Evolutionary conservation across 352 stramenopile genomes (phyloP), one percentile per base, ranked within the genome.

Genomic region (Globisporangium cylindrosporum): DNA sequence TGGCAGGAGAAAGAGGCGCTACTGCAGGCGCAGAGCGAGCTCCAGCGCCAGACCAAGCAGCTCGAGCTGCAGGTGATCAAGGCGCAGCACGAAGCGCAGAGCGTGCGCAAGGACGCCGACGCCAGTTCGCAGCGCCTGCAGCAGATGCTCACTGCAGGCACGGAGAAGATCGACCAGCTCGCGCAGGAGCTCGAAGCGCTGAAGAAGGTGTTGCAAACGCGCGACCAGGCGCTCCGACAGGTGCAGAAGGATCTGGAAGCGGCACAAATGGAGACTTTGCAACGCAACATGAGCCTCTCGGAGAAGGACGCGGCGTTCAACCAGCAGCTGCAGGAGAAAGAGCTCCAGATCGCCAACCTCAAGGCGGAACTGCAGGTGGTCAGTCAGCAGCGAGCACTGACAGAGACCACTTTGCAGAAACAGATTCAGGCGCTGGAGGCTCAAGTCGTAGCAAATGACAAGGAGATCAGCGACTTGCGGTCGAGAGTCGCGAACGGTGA

Each of bases 1-100:
- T 77, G 82, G 2, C 62, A 68, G 14, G 82, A 95, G 15, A 91
- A 91, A 61, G 77, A 90, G 7, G 68, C 62, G 3, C 68, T 86
- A 24, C 59, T 79, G 1, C 72, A 74, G 53, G 67, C 48, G 12
- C 74, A 84, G 66, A 69, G 74, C 12, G 77, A 81, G 49, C 63
- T 80, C 18, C 73, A 82, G 41, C 67, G 72, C 1, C 66, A 75
- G 9, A 62, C 72, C 18, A 79, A 84, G 58, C 22, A 73, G 29
- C 58, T 91, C 7, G 74, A 90, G 29, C 62, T 89, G 32, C 64
- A 86, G 53, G 74, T 89, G 2, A 48, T 69, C 9, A 82, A 83
- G 46, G 64, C 76, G 0, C 75, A 88, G 22, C 75, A 89, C 15
- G 80, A 89, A 24, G 51, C 69, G 10, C 72, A 84, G 49, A 86